phyloP scores from a whole-genome alignment of 2,329 filamentous ascomycete genomes.

The Alternaria infectoria region DNA sequence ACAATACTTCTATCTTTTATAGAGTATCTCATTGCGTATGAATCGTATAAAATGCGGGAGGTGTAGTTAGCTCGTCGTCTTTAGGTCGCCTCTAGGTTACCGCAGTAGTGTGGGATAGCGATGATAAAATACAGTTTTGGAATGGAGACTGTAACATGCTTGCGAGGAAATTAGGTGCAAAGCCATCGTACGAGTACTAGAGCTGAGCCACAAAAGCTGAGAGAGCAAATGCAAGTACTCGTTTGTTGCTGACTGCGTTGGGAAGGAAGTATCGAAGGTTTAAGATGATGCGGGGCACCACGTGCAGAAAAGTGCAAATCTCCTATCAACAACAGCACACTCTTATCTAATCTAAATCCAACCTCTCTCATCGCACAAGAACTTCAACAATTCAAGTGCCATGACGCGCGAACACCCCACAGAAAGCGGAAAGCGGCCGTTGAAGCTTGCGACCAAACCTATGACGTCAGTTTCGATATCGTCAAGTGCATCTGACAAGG shows the following conservation, averaged over 20 bases:
- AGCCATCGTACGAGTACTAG: not conserved
- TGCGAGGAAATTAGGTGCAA: not conserved
- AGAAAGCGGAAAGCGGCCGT: constrained; percentile 6
- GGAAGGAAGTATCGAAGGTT: not conserved
- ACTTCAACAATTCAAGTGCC: not conserved
- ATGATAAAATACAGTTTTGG: too few relatives aligned
- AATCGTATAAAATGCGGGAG: too few relatives aligned
- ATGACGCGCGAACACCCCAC: not conserved
- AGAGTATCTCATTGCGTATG: too few relatives aligned
- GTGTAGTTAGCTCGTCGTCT: too few relatives aligned
- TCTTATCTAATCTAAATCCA: not conserved
- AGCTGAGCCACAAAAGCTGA: not conserved
- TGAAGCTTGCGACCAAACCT: constrained; percentile 6
- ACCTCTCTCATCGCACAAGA: not conserved
- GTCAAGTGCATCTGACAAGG: not conserved
- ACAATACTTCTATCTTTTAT: too few relatives aligned
- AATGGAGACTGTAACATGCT: not conserved
- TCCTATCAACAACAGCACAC: not conserved
- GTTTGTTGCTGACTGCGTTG: not conserved
- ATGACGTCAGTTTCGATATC: constrained; percentile 18
- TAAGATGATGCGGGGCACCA: constrained; percentile 8
- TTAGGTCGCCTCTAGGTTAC: too few relatives aligned
- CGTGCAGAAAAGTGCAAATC: constrained; percentile 1
- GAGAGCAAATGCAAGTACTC: not conserved
- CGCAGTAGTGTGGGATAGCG: too few relatives aligned